A percentile compares a stretch with the other conserved stretches of the same genome.
phyloP scores from a whole-genome alignment of 2,329 filamentous ascomycete species.

The Elsinoe batatas region DNA sequence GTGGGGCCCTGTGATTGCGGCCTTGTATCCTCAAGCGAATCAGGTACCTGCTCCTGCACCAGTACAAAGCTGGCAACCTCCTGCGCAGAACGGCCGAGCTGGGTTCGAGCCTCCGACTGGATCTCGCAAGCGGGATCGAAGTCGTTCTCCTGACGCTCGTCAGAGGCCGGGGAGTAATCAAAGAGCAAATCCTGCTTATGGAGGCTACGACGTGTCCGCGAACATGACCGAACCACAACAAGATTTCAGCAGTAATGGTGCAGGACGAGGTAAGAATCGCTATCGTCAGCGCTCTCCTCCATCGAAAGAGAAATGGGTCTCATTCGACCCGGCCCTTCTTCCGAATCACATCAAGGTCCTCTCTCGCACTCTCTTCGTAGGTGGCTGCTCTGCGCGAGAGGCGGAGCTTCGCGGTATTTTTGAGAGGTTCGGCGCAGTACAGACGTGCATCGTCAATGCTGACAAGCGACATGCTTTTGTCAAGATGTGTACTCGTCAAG shows the following conservation, averaged over 20 bases:
- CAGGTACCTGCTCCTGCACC: constrained; percentile 18
- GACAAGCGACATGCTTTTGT: constrained; percentile 98
- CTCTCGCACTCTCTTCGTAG: constrained; percentile 91
- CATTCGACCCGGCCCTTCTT: constrained; percentile 65
- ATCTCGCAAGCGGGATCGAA: constrained; percentile 59
- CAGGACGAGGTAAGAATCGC: constrained; percentile 43
- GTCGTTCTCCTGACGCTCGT: constrained; percentile 63
- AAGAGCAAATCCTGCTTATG: constrained; percentile 60
- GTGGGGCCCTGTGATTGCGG: constrained; percentile 51
- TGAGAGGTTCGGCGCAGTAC: constrained; percentile 70
- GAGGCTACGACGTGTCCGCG: constrained; percentile 56
- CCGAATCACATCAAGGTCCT: constrained; percentile 78
- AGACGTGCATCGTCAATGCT: constrained; percentile 96
- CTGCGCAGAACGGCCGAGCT: constrained; percentile 16
- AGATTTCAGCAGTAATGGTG: constrained; percentile 16
- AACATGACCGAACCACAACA: constrained; percentile 11
- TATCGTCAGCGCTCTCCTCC: constrained; percentile 75
- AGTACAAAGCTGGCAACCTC: constrained; percentile 14
- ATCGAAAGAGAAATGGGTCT: constrained; percentile 56
- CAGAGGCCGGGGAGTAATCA: constrained; percentile 50
- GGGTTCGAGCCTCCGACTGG: constrained; percentile 14
- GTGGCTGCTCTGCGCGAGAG: constrained; percentile 74
- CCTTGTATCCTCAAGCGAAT: constrained; percentile 31
- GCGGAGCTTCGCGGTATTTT: constrained; percentile 74
- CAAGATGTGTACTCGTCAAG: constrained; percentile 87